Base-by-base conservation (phyloP, 1,284 basidiomycete genomes). In the Hymenochaete sp. region DNA sequence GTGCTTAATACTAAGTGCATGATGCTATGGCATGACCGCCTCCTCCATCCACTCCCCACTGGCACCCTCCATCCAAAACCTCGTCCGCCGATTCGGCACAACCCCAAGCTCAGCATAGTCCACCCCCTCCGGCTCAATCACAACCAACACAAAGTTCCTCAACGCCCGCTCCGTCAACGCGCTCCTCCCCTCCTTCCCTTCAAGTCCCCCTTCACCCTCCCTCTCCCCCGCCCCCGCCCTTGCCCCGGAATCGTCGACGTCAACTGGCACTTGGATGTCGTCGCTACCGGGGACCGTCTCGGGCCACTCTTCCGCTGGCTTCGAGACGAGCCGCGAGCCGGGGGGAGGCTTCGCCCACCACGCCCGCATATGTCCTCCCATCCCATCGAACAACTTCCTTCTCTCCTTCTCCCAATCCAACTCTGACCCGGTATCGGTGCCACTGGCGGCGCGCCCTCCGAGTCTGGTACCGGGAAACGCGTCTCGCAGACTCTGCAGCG, bases 371-470 rank as follows among this genome's bases (percentile, higher is more conserved):
- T 66, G 60, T 4, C 62, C 65, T 43, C 68, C 70, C 68, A 84
- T 68, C 14, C 28, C 55, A 49, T 72, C 68, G 58, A 82, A 85
- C 16, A 68, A 56, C 40, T 68, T 67, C 18, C 61, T 49, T 8
- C 82, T 67, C 59, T 75, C 70, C 27, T 56, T 60, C 55, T 83
- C 80, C 82, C 81, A 85, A 54, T 82, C 72, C 45, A 73, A 71
- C 7, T 62, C 64, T 19, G 65, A 63, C n/a, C n/a, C n/a, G n/a
- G n/a, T n/a, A n/a, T n/a, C n/a, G n/a, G n/a, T n/a, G n/a, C n/a
- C n/a, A n/a, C n/a, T n/a, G n/a, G n/a, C n/a, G n/a, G n/a, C n/a
- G n/a, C n/a, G n/a, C 29, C 56, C 50, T 9, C 55, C 58, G 14
- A 79, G 56, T 36, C 59, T 59, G 1, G 60, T 59, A 21, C 70